Percentiles rank a stretch among this genome's conserved stretches.
These are phyloP conservation scores for Termitomyces sp. DNA, from an alignment of 768 basidiomycete genomes.

Conservation along the genomic window DNA sequence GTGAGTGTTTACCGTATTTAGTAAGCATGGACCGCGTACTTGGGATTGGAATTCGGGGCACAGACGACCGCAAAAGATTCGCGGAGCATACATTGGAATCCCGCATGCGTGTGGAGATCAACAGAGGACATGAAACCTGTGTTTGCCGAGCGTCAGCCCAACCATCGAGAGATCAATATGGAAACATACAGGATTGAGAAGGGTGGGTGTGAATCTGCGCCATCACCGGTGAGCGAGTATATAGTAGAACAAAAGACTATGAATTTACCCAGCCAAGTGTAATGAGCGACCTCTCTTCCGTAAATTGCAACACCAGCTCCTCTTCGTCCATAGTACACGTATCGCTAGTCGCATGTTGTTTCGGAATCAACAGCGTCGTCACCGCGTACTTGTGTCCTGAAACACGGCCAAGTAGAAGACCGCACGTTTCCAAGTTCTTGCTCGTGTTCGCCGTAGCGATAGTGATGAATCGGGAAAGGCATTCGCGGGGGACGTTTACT, in stretches of 20 bases:
- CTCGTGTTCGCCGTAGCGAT: conserved; percentile 78
- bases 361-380: conserved; percentile 84
- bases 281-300: conserved; percentile 73
- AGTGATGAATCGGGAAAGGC: conserved; percentile 69
- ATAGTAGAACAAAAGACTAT: neutral
- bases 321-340: conserved; percentile 94
- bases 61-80: conserved; percentile 94
- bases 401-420: conserved; percentile 77
- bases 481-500: conserved; percentile 65
- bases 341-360: conserved; percentile 82
- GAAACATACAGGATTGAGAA: conserved; percentile 72
- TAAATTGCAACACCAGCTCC: conserved; percentile 80
- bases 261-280: conserved; percentile 85
- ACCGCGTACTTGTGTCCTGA: conserved; percentile 34
- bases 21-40: conserved; percentile 35
- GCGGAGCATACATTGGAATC: conserved; percentile 84
- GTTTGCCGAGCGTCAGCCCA: neutral
- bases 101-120: conserved; percentile 87
- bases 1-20: neutral
- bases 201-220: conserved; percentile 88
- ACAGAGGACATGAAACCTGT: conserved; percentile 91
- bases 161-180: neutral
- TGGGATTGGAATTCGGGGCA: conserved; percentile 73
- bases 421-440: conserved; percentile 82
- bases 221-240: neutral